Percentiles rank a stretch among this genome's conserved stretches.
Evolutionary conservation across 2,329 filamentous ascomycete species (phyloP).

Genomic region (Talaromyces sp.): DNA sequence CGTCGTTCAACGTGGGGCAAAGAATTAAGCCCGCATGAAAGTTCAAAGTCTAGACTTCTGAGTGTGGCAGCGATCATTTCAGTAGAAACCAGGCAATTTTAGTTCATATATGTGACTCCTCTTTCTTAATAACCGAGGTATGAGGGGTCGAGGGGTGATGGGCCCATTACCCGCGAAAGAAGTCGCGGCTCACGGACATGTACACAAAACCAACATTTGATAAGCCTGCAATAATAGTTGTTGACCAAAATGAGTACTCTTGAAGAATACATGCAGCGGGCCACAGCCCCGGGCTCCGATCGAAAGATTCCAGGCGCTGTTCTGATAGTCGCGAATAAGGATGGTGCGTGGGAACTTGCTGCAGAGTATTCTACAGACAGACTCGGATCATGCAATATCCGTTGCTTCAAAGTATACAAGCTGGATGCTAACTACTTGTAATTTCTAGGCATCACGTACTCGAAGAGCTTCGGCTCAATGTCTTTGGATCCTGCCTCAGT

Average conservation of each 20-base stretch:
- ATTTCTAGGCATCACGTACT: constrained; percentile 7
- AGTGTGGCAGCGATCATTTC: not conserved
- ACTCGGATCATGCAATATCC: not conserved
- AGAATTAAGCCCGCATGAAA: not conserved
- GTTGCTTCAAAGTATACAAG: not conserved
- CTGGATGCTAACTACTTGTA: not conserved
- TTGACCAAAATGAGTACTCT: not conserved
- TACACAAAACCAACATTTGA: not conserved
- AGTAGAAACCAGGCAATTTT: not conserved
- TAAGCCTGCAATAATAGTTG: not conserved
- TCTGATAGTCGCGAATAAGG: constrained; percentile 6
- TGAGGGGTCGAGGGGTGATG: not conserved
- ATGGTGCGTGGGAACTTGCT: not conserved
- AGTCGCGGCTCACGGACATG: not conserved
- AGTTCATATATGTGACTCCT: not conserved
- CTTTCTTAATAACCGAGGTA: not conserved
- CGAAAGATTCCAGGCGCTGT: constrained; percentile 7
- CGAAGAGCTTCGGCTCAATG: constrained; percentile 10
- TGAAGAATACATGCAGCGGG: constrained; percentile 9
- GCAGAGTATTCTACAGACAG: not conserved
- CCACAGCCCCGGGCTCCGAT: constrained; percentile 1
- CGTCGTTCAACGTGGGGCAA: not conserved
- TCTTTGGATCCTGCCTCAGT: constrained; percentile 4
- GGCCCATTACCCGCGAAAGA: not conserved
- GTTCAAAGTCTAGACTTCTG: not conserved